Base-by-base conservation (phyloP, 2,329 filamentous ascomycete genomes). In the Pestalotiopsis sp. region DNA sequence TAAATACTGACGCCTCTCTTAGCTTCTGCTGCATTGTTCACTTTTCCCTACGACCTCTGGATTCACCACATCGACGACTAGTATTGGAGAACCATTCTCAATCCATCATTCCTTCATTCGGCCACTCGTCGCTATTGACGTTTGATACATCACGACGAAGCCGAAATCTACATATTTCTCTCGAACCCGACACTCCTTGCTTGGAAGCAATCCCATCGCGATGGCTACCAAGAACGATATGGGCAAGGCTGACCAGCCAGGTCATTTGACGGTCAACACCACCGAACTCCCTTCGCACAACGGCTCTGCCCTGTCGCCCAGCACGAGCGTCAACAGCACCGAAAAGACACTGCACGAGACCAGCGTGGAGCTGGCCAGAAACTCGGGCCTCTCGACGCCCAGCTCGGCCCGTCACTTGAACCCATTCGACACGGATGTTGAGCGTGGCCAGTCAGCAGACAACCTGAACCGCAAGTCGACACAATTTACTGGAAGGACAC, bases 401-500 rank as follows among this genome's bases (percentile, higher is more conserved):
- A 77, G 77, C 57, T 83, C 84, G 1, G 78, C 80, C 56, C 77
- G 78, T 56, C 79, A 77, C 57, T 74, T 76, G 68, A 86, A 87
- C 72, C 86, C 87, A 25, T 90, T 89, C 73, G 87, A 89, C 65
- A 85, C 85, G 4, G 87, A 90, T 71, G 80, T 89, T 63, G 87
- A 90, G 75, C 86, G 85, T 78, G 77, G 84, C 59, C 80, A 75
- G 62, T 80, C 79, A 4, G 77, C 76, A 71, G 79, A 85, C 73
- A 75, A 77, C 38, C 73, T 76, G 36, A 79, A 76, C 66, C 75
- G 77, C 68, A 80, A 79, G 69, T 38, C 25, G n/a, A 59, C 64
- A 12, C 79, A 79, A 4, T 73, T 77, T n/a, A 68, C 74, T 69
- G 31, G 74, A 68, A 77, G 75, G 20, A 78, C 74, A 52, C 75